phyloP scores from a whole-genome alignment of 495 filamentous ascomycete species.

The Margaritispora aquatica region DNA sequence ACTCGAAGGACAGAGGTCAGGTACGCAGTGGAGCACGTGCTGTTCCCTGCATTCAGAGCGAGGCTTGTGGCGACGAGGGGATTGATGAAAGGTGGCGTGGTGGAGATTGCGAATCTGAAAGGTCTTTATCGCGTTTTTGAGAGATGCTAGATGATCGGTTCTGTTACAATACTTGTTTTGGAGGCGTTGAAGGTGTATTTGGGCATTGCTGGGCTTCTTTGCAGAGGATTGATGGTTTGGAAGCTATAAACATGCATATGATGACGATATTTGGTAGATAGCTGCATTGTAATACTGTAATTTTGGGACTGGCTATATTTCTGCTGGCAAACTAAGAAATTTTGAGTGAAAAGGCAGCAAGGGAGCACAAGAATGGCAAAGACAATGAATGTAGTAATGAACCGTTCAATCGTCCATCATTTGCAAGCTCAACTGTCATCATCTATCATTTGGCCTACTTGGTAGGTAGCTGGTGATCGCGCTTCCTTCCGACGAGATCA shows the following conservation, averaged over 20 bases:
- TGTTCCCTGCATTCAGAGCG: constrained; percentile 79
- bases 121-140: constrained; percentile 98
- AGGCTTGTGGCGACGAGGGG: constrained; percentile 77
- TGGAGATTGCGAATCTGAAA: constrained; percentile 91
- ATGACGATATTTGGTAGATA: not conserved
- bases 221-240: too few relatives aligned
- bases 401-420: constrained; percentile 1
- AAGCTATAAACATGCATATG: too few relatives aligned
- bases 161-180: not conserved
- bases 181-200: not conserved
- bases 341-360: too few relatives aligned
- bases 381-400: constrained; percentile 28
- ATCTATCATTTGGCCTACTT: constrained; percentile 15
- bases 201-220: not conserved
- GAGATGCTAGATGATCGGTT: constrained; percentile 55
- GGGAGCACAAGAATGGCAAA: too few relatives aligned
- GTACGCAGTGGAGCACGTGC: constrained; percentile 58
- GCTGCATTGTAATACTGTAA: not conserved
- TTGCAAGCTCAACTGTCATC: constrained; percentile 5
- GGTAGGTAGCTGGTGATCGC: constrained; percentile 9
- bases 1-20: constrained; percentile 50
- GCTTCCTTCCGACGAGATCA: constrained; percentile 12
- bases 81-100: constrained; percentile 64
- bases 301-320: constrained; percentile 1
- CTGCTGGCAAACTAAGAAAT: too few relatives aligned